A percentile compares a stretch with the other conserved stretches of the same genome.
These are phyloP conservation scores for Pleurotus citrinopileatus DNA, from an alignment of 768 basidiomycete species.

Conservation along the genomic window DNA sequence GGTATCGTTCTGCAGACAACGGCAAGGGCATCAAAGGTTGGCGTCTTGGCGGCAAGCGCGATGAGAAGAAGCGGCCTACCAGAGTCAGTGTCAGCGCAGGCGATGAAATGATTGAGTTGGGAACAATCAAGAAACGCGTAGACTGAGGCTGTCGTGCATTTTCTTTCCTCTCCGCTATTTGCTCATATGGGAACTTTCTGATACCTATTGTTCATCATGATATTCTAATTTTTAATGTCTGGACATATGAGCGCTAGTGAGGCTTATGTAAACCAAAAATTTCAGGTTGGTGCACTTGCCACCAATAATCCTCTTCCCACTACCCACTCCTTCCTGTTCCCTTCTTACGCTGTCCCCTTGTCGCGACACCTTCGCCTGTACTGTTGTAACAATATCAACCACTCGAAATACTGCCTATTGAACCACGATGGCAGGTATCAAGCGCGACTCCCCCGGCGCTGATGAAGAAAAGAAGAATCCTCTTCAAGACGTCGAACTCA, in stretches of 20 bases:
- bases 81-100: slow-evolving; percentile 39
- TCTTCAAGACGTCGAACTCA: slow-evolving; percentile 63
- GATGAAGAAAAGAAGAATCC: slow-evolving; percentile 66
- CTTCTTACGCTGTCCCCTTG: slow-evolving; percentile 1
- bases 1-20: slow-evolving; percentile 71
- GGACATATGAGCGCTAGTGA: neutral
- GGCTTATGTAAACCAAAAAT: slow-evolving; percentile 5
- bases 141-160: slow-evolving; percentile 40
- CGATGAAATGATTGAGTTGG: slow-evolving; percentile 79
- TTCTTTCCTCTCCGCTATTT: slow-evolving; percentile 9
- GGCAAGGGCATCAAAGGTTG: slow-evolving; percentile 64
- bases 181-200: neutral
- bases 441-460: slow-evolving; percentile 79
- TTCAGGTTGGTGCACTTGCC: neutral
- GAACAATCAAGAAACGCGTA: slow-evolving; percentile 68
- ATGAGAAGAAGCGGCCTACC: slow-evolving; percentile 20
- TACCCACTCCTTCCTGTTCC: neutral
- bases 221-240: too few species aligned
- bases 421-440: slow-evolving; percentile 47
- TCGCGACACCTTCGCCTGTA: neutral
- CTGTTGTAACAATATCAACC: slow-evolving; percentile 2
- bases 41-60: neutral
- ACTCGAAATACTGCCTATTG: slow-evolving; percentile 14
- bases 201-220: too few species aligned
- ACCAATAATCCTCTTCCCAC: neutral